These are phyloP conservation scores for Rutstroemia sp. DNA, from an alignment of 2,329 filamentous ascomycete genomes.

Conservation along the genomic window DNA sequence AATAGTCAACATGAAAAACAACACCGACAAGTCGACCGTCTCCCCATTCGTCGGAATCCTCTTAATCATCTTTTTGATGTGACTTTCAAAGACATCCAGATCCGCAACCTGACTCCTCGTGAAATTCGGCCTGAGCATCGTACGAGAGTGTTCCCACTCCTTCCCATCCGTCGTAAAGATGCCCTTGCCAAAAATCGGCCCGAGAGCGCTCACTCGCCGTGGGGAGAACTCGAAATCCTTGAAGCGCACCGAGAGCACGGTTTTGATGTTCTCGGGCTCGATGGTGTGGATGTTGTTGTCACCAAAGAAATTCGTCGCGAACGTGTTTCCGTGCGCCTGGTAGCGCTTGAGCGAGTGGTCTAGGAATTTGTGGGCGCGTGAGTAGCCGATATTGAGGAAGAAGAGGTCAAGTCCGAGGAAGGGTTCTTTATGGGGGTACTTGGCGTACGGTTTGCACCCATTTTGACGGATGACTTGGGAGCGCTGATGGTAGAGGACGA, in stretches of 20 bases:
- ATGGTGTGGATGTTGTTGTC: conserved; percentile 38
- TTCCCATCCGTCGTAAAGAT: conserved; percentile 48
- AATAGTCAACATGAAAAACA: conserved; percentile 59
- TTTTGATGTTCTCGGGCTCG: conserved; percentile 51
- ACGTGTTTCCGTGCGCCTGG: conserved; percentile 13
- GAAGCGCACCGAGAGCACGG: conserved; percentile 49
- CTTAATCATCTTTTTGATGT: conserved; percentile 50
- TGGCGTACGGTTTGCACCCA: conserved; percentile 39
- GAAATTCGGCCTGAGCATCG: conserved; percentile 49
- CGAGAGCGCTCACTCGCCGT: conserved; percentile 36
- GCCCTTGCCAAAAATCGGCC: conserved; percentile 45
- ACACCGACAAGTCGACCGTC: conserved; percentile 50
- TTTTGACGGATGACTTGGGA: conserved; percentile 21
- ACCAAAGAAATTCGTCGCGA: conserved; percentile 13
- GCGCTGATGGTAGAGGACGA: conserved; percentile 3
- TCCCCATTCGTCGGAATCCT: conserved; percentile 47
- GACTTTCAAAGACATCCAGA: conserved; percentile 51
- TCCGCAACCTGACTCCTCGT: conserved; percentile 39
- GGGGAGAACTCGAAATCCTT: conserved; percentile 43
- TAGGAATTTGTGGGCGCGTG: conserved; percentile 32
- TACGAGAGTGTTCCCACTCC: conserved; percentile 44
- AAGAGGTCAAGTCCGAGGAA: conserved; percentile 46
- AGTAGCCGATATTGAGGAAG: conserved; percentile 31
- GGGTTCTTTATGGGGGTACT: conserved; percentile 45
- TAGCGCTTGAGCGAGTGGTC: conserved; percentile 31